Evolutionary conservation across 257 asterid genomes (phyloP), one percentile per base, ranked within the genome.

Genomic region (Scutellaria baicalensis): DNA sequence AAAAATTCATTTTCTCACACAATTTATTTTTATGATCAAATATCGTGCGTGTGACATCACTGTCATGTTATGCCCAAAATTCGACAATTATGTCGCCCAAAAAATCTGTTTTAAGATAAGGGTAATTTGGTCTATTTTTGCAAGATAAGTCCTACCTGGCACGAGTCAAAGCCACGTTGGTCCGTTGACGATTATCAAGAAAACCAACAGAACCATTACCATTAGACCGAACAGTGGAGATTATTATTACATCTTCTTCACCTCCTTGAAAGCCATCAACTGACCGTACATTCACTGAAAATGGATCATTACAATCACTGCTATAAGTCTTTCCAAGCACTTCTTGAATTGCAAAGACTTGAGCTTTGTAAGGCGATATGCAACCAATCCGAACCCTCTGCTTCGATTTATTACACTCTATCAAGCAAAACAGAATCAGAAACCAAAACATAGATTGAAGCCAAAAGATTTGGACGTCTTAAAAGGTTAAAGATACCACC

Each of bases 231-330:
- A 86, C 97, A 0, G 95, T 88, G 8, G 95, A 90, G 62, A 88
- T 75, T 11, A 90, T 83, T 35, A 90, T 88, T 17, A 88, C 55
- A 55, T 90, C 97, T 78, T 90, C 87, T 77, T 90, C 97, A 9
- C 93, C 93, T 35, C 97, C 95, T 81, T 90, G 95, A 69, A 90
- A 90, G 11, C 93, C 96, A 72, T 88, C 96, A 23, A 88, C 88
- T 9, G 96, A 81, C 0, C 86, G 84, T 7, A 90, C 84, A 61
- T 73, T 84, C 31, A 88, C 91, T 2, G 90, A 86, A 70, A 90
- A 90, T 10, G 48, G 76, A 17, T 72, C 81, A 8, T 81, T 73
- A 21, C 61, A 75, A 33, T 87, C 89, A 14, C 78, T 62, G 59
- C 83, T 81, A 20, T 87, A 87, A 16, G 71, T 70, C 68, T 75